These are phyloP conservation scores for Rubia yunnanensis DNA, from an alignment of 257 asterid species.

Conservation along the genomic window DNA sequence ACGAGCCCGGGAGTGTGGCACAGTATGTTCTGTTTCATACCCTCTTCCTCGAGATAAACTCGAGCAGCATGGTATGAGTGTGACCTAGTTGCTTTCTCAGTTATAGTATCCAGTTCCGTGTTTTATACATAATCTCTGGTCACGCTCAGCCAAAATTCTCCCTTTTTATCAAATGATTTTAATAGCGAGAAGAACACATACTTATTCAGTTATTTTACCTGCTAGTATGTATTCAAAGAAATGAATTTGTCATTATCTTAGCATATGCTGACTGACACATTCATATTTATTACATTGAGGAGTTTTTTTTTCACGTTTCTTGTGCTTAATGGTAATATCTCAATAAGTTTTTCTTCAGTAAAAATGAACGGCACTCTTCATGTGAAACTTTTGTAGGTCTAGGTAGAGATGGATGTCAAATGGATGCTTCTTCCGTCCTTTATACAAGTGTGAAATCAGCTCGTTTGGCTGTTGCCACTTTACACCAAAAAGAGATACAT, in stretches of 20 bases:
- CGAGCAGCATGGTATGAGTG: conserved; percentile 53
- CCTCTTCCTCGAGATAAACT: conserved; percentile 80
- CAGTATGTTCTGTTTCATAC: conserved; percentile 54
- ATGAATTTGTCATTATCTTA: background rate
- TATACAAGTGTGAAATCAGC: conserved; percentile 89
- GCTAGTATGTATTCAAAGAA: background rate
- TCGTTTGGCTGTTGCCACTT: conserved; percentile 66
- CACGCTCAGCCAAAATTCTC: background rate
- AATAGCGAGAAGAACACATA: background rate
- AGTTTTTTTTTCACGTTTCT: background rate
- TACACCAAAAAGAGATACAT: conserved; percentile 71
- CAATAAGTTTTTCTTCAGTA: background rate
- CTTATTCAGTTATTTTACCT: background rate
- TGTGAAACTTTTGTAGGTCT: conserved; percentile 42
- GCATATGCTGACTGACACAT: background rate
- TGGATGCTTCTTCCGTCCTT: conserved; percentile 66
- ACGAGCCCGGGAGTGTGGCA: conserved; percentile 53
- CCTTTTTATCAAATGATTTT: background rate
- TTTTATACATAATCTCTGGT: background rate
- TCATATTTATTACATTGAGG: background rate
- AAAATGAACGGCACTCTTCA: background rate
- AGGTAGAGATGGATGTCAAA: conserved; percentile 80
- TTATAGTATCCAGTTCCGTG: background rate
- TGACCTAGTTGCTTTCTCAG: background rate
- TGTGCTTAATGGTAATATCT: background rate